Percentiles rank a stretch among this genome's conserved stretches.
Conservation (phyloP, 495 filamentous ascomycete species). For the Bryoglossum gracile region DNA sequence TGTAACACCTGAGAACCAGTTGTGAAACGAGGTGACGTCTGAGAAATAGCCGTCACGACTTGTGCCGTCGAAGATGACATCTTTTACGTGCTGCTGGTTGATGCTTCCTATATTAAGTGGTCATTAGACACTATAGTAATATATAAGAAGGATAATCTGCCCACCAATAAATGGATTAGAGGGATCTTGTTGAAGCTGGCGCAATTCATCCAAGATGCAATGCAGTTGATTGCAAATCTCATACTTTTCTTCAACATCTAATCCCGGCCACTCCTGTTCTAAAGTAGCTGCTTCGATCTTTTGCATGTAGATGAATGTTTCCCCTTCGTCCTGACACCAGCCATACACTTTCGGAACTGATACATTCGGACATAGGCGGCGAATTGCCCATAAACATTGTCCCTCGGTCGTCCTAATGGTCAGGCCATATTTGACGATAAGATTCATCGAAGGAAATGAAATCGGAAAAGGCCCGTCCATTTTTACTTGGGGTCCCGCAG, state of each 20-base stretch:
- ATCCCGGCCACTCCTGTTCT: constrained; percentile 24
- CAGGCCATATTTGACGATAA: too few species aligned
- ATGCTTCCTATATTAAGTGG: constrained; percentile 25
- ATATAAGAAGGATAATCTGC: too few species aligned
- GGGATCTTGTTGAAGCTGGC: constrained; percentile 27
- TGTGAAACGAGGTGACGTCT: constrained; percentile 9
- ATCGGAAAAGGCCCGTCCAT: too few species aligned
- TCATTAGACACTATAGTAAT: too few species aligned
- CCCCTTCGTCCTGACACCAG: constrained; percentile 17
- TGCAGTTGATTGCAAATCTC: constrained; percentile 27
- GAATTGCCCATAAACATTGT: too few species aligned
- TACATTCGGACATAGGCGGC: too few species aligned
- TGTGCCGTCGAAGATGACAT: constrained; percentile 9
- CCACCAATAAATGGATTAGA: constrained; percentile 12
- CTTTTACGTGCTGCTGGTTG: constrained; percentile 21
- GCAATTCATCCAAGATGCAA: constrained; percentile 23
- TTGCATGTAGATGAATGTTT: constrained; percentile 28
- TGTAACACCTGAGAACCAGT: constrained; percentile 12
- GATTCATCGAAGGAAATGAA: too few species aligned
- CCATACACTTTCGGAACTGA: constrained; percentile 23
- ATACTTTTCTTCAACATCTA: constrained; percentile 23
- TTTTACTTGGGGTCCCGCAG: too few species aligned
- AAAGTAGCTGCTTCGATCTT: constrained; percentile 23
- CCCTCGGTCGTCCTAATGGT: too few species aligned
- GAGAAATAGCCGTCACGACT: constrained; percentile 4